Evolutionary conservation across 2,329 filamentous ascomycete genomes (phyloP), one percentile per base, ranked within the genome.

Genomic region (Fusarium subglutinans): DNA sequence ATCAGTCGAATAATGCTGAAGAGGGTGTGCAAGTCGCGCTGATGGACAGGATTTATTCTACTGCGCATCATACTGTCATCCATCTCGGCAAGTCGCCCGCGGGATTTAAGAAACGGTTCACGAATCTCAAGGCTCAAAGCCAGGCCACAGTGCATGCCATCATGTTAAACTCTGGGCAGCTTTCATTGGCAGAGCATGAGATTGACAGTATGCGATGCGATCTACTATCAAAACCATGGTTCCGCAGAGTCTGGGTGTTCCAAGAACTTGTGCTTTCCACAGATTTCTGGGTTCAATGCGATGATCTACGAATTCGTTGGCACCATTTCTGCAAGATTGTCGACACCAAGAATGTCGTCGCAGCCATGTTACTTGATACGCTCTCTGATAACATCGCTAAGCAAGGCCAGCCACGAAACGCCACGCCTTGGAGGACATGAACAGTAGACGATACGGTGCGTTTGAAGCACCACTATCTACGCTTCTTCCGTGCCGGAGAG

Each of bases 341-440:
- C 7, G 28, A 30, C 7, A 50, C 14, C 0, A 50, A n/a, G 15
- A 50, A 12, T n/a, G 28, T n/a, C 20, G 10, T 30, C 11, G 7
- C 28, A 3, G 28, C 47, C 7, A 50, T 50, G 14, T 4, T 30
- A 9, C 47, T 30, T 5, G 47, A 50, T 11, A 50, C 28, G 1
- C 14, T 50, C 5, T 30, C 47, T n/a, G 20, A 6, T 13, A n/a
- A 3, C 2, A n/a, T 30, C 10, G 0, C 22, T 17, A 3, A n/a
- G 5, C 47, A 30, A 0, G 3, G 3, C 14, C 10, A 30, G 14
- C 28, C 45, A 17, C 26, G 20, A n/a, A 12, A 17, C 3, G 7
- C 6, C 3, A 30, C 7, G 3, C 26, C 5, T n/a, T 48, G 10
- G 26, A 30, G 7, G 5, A n/a, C 14, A 48, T 48, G 45, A 48